Percentiles rank a stretch among this genome's conserved stretches.
These are phyloP conservation scores for Linnemannia zychae DNA, from an alignment of 192 early-diverging fungal species.

Conservation along the genomic window DNA sequence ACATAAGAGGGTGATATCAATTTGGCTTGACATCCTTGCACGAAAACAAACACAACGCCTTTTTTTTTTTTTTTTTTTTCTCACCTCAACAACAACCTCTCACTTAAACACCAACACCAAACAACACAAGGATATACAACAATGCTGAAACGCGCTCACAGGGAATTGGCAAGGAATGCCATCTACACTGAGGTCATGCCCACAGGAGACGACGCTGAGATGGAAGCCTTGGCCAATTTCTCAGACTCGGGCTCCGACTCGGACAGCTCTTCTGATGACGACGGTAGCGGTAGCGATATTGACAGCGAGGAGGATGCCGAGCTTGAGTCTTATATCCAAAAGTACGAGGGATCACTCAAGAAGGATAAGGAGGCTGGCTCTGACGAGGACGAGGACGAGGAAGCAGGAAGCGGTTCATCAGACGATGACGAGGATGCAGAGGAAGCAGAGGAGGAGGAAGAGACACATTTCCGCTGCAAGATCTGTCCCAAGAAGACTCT, in stretches of 20 bases:
- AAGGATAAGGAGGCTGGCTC: slow-evolving; percentile 10
- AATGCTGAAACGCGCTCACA: slow-evolving; percentile 48
- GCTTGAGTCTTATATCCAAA: slow-evolving; percentile 50
- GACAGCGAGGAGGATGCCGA: slow-evolving; percentile 52
- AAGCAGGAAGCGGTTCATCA: slow-evolving; percentile 15
- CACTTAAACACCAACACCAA: neutral
- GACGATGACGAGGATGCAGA: slow-evolving; percentile 18
- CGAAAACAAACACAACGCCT: neutral
- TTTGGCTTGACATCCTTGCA: neutral
- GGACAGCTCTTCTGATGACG: slow-evolving; percentile 34
- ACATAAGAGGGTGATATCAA: neutral
- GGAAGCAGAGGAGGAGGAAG: slow-evolving; percentile 28
- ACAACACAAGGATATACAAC: neutral
- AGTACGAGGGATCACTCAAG: slow-evolving; percentile 45
- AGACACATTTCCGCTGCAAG: slow-evolving; percentile 55
- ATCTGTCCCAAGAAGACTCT: slow-evolving; percentile 51
- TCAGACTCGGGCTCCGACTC: slow-evolving; percentile 55
- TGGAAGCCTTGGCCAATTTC: slow-evolving; percentile 48
- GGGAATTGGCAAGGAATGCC: slow-evolving; percentile 51
- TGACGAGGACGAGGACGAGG: slow-evolving; percentile 9
- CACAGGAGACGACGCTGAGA: slow-evolving; percentile 42
- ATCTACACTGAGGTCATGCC: slow-evolving; percentile 56
- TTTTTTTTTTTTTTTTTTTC: neutral
- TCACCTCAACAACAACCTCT: neutral
- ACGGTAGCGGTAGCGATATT: slow-evolving; percentile 11